Percentiles rank a stretch among this genome's conserved stretches.
Conservation (phyloP, 2,329 filamentous ascomycete species). For the Fusarium pseudograminearum region DNA sequence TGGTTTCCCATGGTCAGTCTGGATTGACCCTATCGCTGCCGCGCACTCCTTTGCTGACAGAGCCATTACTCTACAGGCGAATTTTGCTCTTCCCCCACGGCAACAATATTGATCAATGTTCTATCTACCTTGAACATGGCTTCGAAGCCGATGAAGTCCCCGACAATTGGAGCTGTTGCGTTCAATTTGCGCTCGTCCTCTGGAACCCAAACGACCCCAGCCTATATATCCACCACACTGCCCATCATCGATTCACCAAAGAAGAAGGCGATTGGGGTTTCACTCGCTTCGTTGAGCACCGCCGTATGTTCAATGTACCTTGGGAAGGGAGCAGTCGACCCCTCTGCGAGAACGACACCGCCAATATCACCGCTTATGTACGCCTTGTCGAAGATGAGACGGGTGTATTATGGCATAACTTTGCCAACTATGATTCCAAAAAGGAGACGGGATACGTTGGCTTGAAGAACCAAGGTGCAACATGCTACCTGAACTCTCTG, state of each 20-base stretch:
- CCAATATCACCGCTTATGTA: slow-evolving; percentile 86
- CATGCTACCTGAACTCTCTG: slow-evolving; percentile 87
- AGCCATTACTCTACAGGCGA: slow-evolving; percentile 68
- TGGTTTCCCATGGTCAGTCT: slow-evolving; percentile 81
- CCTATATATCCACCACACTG: slow-evolving; percentile 81
- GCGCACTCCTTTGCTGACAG: slow-evolving; percentile 23
- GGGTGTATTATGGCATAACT: slow-evolving; percentile 90
- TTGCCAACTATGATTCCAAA: slow-evolving; percentile 97
- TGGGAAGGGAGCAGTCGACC: slow-evolving; percentile 79
- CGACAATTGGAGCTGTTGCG: slow-evolving; percentile 95
- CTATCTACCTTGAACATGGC: slow-evolving; percentile 96
- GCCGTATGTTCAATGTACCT: slow-evolving; percentile 82
- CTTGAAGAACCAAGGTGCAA: slow-evolving; percentile 95
- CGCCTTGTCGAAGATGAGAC: slow-evolving; percentile 88
- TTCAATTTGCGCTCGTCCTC: slow-evolving; percentile 92
- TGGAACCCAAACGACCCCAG: slow-evolving; percentile 96
- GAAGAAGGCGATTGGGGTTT: slow-evolving; percentile 99
- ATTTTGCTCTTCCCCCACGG: slow-evolving; percentile 95
- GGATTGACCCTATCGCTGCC: slow-evolving; percentile 47
- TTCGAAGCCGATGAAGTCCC: slow-evolving; percentile 81
- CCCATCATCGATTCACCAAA: slow-evolving; percentile 95
- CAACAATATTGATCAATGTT: slow-evolving; percentile 93
- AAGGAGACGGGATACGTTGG: slow-evolving; percentile 98
- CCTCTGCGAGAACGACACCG: slow-evolving; percentile 80
- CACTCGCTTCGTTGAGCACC: slow-evolving; percentile 92